phyloP scores from a whole-genome alignment of 2,329 filamentous ascomycete genomes.

The Blastomyces parvus region DNA sequence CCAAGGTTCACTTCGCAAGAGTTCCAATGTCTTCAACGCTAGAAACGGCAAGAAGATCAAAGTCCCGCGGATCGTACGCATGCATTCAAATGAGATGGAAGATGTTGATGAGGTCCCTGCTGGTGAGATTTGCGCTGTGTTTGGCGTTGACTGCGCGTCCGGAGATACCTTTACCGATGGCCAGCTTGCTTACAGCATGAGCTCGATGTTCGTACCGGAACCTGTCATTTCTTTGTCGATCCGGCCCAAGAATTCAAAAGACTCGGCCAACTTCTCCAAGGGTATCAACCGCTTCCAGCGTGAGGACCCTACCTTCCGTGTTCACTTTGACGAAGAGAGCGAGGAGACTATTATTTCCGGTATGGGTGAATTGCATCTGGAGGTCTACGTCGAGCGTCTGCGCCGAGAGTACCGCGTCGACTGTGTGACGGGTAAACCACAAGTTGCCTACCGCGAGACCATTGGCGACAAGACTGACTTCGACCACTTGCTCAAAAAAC shows the following conservation, averaged over 20 bases:
- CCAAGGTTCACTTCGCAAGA: conserved; percentile 82
- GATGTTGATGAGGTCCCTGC: conserved; percentile 87
- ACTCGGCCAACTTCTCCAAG: conserved; percentile 91
- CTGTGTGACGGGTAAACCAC: conserved; percentile 88
- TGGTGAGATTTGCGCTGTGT: conserved; percentile 96
- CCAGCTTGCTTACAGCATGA: conserved; percentile 85
- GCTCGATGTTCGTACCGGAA: conserved; percentile 93
- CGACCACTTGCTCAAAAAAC: conserved; percentile 89
- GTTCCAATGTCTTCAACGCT: conserved; percentile 84
- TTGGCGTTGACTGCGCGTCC: conserved; percentile 94
- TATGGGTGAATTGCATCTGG: conserved; percentile 94
- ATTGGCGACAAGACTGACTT: conserved; percentile 71
- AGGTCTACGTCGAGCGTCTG: conserved; percentile 96
- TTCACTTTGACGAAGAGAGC: conserved; percentile 82
- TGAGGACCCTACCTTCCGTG: conserved; percentile 94
- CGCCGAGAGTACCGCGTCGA: conserved; percentile 94
- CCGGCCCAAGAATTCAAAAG: conserved; percentile 86
- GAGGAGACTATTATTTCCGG: conserved; percentile 97
- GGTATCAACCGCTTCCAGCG: conserved; percentile 98
- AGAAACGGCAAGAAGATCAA: conserved; percentile 92
- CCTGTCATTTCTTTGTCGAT: conserved; percentile 97
- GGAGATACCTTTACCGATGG: conserved; percentile 98
- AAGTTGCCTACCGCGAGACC: conserved; percentile 95
- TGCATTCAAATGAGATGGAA: conserved; percentile 99
- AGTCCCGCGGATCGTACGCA: conserved; percentile 92